A percentile compares a stretch with the other conserved stretches of the same genome.
These are phyloP conservation scores for Melastoma candidum DNA, from an alignment of 441 rosid species.

Conservation along the genomic window DNA sequence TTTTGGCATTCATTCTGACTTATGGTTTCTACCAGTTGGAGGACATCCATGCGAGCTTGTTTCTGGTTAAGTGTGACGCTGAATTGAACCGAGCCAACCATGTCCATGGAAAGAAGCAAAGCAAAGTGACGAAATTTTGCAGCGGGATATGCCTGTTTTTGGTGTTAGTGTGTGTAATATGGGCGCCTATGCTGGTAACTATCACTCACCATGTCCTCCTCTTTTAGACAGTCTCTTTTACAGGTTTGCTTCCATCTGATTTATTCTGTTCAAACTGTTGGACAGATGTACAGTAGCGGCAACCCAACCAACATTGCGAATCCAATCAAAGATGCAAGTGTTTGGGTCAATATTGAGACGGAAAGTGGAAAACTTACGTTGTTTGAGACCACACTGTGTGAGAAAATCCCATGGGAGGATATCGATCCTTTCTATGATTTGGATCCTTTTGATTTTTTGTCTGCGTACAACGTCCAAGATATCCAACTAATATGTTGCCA, in stretches of 20 bases:
- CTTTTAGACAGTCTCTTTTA: not conserved
- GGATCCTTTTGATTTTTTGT: slow-evolving; percentile 65
- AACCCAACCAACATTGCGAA: slow-evolving; percentile 97
- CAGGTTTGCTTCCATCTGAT: not conserved
- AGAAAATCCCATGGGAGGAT: slow-evolving; percentile 67
- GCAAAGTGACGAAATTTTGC: slow-evolving; percentile 94
- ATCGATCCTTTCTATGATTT: slow-evolving; percentile 47
- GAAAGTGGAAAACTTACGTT: slow-evolving; percentile 78
- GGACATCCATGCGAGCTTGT: slow-evolving; percentile 93
- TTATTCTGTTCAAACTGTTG: not conserved
- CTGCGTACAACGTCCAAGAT: slow-evolving; percentile 66
- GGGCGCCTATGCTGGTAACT: slow-evolving; percentile 99
- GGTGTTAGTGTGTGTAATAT: slow-evolving; percentile 81
- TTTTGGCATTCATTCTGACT: slow-evolving; percentile 16
- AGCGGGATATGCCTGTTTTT: slow-evolving; percentile 93
- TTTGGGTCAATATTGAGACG: slow-evolving; percentile 76
- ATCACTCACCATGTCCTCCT: not conserved
- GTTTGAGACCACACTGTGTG: slow-evolving; percentile 87
- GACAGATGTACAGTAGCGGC: slow-evolving; percentile 99
- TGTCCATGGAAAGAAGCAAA: slow-evolving; percentile 90
- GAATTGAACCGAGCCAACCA: slow-evolving; percentile 79
- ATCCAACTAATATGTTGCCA: slow-evolving; percentile 97
- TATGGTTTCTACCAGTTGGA: slow-evolving; percentile 59
- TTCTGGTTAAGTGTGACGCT: slow-evolving; percentile 95
- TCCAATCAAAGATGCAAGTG: slow-evolving; percentile 93